Conservation (phyloP, 2,329 filamentous ascomycete species). For the Colletotrichum chlorophyti region DNA sequence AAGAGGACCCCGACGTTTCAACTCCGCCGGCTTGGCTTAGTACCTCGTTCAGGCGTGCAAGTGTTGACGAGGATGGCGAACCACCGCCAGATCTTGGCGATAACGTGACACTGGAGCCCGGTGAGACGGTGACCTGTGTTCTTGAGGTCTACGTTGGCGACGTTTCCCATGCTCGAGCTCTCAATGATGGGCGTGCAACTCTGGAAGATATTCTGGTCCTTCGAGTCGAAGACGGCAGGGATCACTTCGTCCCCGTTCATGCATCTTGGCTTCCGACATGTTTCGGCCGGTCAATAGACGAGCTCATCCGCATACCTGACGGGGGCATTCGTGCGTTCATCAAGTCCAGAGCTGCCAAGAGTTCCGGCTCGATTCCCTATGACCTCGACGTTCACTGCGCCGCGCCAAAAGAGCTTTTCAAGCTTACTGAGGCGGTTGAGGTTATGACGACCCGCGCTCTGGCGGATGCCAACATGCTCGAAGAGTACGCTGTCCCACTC, state of each 20-base stretch:
- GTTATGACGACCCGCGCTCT: constrained; percentile 61
- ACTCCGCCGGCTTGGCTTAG: constrained; percentile 71
- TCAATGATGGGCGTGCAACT: constrained; percentile 72
- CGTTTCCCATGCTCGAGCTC: constrained; percentile 65
- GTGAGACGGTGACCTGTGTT: constrained; percentile 77
- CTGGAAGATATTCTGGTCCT: constrained; percentile 91
- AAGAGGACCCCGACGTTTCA: constrained; percentile 46
- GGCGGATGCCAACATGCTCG: constrained; percentile 69
- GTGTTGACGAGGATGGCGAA: constrained; percentile 41
- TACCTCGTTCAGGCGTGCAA: constrained; percentile 66
- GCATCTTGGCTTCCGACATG: constrained; percentile 82
- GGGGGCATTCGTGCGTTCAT: constrained; percentile 73
- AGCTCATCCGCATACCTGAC: constrained; percentile 83
- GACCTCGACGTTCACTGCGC: constrained; percentile 72
- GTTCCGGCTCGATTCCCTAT: constrained; percentile 59
- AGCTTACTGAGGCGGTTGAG: constrained; percentile 81
- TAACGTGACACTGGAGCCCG: constrained; percentile 78
- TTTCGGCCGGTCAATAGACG: constrained; percentile 86
- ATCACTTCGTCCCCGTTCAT: constrained; percentile 87
- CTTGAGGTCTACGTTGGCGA: constrained; percentile 73
- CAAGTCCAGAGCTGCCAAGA: constrained; percentile 37
- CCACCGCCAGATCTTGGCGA: constrained; percentile 40
- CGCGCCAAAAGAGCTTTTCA: constrained; percentile 87
- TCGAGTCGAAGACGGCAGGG: constrained; percentile 81
- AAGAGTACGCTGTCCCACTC: constrained; percentile 56